Conservation (phyloP, 495 filamentous ascomycete genomes). For the Podospora conica region DNA sequence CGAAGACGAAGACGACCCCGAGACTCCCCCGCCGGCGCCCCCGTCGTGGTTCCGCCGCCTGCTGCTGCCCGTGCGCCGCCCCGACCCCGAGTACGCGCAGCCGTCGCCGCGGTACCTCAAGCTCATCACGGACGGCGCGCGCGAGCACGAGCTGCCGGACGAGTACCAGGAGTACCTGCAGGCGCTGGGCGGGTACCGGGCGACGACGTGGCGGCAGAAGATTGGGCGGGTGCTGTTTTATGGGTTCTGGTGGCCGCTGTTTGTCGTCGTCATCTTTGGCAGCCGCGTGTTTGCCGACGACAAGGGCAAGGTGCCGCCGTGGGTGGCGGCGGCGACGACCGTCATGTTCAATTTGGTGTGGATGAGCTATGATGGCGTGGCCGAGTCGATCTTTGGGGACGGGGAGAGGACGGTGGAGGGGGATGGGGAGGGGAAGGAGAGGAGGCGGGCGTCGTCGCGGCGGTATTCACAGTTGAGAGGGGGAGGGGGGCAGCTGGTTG, state of each 20-base stretch:
- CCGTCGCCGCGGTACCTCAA: constrained; percentile 76
- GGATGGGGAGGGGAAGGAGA: constrained; percentile 8
- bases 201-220: constrained; percentile 59
- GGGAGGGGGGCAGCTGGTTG: constrained; percentile 7
- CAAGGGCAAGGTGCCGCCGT: constrained; percentile 58
- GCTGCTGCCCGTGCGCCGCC: constrained; percentile 42
- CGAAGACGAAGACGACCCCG: constrained; percentile 17
- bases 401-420: constrained; percentile 67
- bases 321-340: constrained; percentile 50
- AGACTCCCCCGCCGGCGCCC: constrained; percentile 11
- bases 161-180: constrained; percentile 68
- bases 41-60: constrained; percentile 28
- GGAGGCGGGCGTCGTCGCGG: not conserved
- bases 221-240: constrained; percentile 56
- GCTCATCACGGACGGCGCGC: constrained; percentile 67
- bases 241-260: constrained; percentile 10
- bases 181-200: constrained; percentile 58
- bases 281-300: constrained; percentile 50
- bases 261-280: constrained; percentile 38
- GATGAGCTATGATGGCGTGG: constrained; percentile 66
- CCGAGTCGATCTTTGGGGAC: constrained; percentile 69
- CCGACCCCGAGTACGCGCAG: constrained; percentile 65
- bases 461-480: not conserved
- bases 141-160: constrained; percentile 66
- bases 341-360: constrained; percentile 55